These are phyloP conservation scores for Aspergillus nanangensis DNA, from an alignment of 495 filamentous ascomycete species.

Conservation along the genomic window DNA sequence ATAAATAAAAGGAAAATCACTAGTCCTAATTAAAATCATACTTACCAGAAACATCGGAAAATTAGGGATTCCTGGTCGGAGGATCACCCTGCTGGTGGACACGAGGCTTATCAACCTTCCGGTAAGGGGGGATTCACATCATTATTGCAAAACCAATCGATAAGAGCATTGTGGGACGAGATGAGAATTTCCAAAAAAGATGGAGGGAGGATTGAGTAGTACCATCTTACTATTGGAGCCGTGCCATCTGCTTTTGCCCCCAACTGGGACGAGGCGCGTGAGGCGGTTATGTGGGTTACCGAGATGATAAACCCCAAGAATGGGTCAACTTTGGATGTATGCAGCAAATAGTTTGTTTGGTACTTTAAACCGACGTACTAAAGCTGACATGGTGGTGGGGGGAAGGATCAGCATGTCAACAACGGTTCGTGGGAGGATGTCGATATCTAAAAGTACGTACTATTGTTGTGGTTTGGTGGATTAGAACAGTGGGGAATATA, in stretches of 20 bases:
- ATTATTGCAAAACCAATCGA: slow-evolving; percentile 14
- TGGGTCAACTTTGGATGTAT: background rate
- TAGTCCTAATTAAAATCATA: background rate
- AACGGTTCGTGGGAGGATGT: too few species aligned
- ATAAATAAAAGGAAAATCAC: slow-evolving; percentile 1
- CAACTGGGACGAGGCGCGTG: too few species aligned
- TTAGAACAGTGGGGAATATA: too few species aligned
- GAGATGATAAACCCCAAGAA: background rate
- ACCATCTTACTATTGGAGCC: too few species aligned
- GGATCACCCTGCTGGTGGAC: slow-evolving; percentile 5
- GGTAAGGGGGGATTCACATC: slow-evolving; percentile 19
- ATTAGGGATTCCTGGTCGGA: slow-evolving; percentile 2
- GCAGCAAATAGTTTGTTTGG: too few species aligned
- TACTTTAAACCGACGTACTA: too few species aligned
- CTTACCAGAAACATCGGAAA: background rate
- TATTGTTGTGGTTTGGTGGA: too few species aligned
- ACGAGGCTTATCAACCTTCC: slow-evolving; percentile 31
- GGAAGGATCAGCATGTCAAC: too few species aligned
- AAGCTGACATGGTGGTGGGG: too few species aligned
- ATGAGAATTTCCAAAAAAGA: background rate
- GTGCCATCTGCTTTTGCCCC: too few species aligned
- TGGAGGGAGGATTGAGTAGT: background rate
- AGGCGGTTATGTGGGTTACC: background rate
- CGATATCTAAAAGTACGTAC: too few species aligned
- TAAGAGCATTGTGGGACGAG: slow-evolving; percentile 9